Evolutionary conservation across 2,329 filamentous ascomycete species (phyloP).

Genomic region (Teratosphaeria epicoccoides): DNA sequence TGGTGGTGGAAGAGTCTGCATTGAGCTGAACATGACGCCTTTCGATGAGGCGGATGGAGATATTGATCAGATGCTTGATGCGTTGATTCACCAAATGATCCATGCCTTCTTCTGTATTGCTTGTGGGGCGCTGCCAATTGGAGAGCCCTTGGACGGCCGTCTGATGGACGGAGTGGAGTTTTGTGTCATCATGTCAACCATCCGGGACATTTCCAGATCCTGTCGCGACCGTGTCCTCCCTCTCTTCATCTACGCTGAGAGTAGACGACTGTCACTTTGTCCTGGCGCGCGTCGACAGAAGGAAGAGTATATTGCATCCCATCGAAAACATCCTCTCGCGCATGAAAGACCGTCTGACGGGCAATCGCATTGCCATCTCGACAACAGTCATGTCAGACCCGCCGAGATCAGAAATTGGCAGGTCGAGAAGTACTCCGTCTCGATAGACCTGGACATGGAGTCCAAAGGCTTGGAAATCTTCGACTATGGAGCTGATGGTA

Average conservation of each 20-base stretch:
- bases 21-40: conserved; percentile 22
- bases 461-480: conserved; percentile 26
- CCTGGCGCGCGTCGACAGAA: background rate
- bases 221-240: conserved; percentile 20
- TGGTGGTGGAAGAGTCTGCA: conserved; percentile 24
- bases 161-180: conserved; percentile 31
- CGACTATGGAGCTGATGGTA: conserved; percentile 21
- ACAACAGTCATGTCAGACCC: conserved; percentile 20
- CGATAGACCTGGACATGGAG: conserved; percentile 26
- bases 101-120: conserved; percentile 36
- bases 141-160: conserved; percentile 24
- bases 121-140: conserved; percentile 28
- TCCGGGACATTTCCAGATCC: conserved; percentile 24
- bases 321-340: conserved; percentile 10
- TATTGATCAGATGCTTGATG: conserved; percentile 27
- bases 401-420: conserved; percentile 25
- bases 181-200: conserved; percentile 29
- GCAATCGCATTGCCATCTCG: conserved; percentile 21
- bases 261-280: conserved; percentile 3
- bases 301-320: conserved; percentile 12
- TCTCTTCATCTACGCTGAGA: conserved; percentile 26
- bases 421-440: conserved; percentile 20
- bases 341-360: conserved; percentile 12
- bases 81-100: conserved; percentile 36
- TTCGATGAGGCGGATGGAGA: conserved; percentile 20